phyloP scores from a whole-genome alignment of 768 basidiomycete species.

The Tulasnella sp. region DNA sequence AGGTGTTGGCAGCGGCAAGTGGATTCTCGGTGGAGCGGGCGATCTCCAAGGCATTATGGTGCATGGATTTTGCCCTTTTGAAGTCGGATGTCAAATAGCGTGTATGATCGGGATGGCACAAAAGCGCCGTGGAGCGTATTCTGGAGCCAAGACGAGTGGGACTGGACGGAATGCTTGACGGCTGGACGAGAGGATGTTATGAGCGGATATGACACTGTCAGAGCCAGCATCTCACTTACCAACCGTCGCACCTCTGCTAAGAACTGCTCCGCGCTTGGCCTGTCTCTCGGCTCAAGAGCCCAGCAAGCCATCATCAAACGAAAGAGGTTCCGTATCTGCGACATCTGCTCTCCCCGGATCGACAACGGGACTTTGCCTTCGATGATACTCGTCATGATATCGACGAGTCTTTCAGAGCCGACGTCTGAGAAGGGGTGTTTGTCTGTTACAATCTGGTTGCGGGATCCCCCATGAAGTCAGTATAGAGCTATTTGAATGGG shows the following conservation, averaged over 20 bases:
- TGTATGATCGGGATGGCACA: not conserved
- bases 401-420: not conserved
- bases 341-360: not conserved
- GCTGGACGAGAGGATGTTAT: not conserved
- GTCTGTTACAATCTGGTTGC: not conserved
- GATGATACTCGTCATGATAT: not conserved
- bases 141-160: not conserved
- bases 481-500: not conserved
- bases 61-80: not conserved
- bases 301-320: not conserved
- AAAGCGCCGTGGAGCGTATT: not conserved
- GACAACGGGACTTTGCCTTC: not conserved
- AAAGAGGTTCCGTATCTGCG: not conserved
- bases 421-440: not conserved
- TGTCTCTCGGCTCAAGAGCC: not conserved
- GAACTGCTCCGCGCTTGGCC: not conserved
- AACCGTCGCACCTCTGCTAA: not conserved
- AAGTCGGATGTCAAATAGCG: not conserved
- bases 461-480: not conserved
- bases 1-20: not conserved
- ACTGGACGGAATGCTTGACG: not conserved
- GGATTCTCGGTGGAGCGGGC: not conserved
- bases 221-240: not conserved
- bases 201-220: not conserved
- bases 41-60: not conserved